phyloP scores from a whole-genome alignment of 371 early-diverging fungal species.

The Rhizopus delemar region DNA sequence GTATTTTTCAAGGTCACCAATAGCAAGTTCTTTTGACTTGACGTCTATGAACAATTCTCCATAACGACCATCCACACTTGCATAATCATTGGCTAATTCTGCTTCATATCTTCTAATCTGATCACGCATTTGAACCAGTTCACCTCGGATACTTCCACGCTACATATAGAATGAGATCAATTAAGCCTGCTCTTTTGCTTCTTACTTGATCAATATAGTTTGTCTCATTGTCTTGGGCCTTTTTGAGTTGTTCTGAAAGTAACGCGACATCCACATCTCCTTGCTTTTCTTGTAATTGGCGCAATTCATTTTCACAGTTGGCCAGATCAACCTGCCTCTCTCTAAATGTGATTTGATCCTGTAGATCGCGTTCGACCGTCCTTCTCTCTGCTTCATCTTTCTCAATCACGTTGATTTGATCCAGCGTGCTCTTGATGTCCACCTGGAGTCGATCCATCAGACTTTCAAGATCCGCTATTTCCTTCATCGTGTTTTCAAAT shows the following conservation, averaged over 20 bases:
- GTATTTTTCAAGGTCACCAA: constrained; percentile 85
- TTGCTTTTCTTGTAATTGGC: constrained; percentile 31
- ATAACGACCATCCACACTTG: constrained; percentile 72
- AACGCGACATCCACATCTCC: constrained; percentile 22
- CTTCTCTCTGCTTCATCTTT: constrained; percentile 50
- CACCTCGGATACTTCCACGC: constrained; percentile 80
- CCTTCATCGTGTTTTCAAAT: constrained; percentile 11
- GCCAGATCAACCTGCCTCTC: constrained; percentile 38
- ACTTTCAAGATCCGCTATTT: constrained; percentile 12
- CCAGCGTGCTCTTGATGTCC: constrained; percentile 19
- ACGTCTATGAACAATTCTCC: constrained; percentile 67
- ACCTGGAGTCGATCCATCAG: constrained; percentile 11
- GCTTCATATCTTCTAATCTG: constrained; percentile 57
- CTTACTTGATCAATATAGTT: constrained; percentile 57
- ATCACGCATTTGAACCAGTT: constrained; percentile 82
- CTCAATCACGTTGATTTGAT: constrained; percentile 44
- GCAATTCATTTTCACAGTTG: constrained; percentile 37
- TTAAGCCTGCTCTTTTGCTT: neutral
- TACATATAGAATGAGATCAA: constrained; percentile 12
- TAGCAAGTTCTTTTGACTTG: constrained; percentile 77
- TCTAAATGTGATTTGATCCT: constrained; percentile 69
- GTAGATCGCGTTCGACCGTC: constrained; percentile 60
- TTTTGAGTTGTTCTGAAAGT: constrained; percentile 37
- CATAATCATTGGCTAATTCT: constrained; percentile 79
- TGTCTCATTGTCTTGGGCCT: constrained; percentile 48